phyloP scores from a whole-genome alignment of 1,139 yeast species.

The Lodderomyces margitis region DNA sequence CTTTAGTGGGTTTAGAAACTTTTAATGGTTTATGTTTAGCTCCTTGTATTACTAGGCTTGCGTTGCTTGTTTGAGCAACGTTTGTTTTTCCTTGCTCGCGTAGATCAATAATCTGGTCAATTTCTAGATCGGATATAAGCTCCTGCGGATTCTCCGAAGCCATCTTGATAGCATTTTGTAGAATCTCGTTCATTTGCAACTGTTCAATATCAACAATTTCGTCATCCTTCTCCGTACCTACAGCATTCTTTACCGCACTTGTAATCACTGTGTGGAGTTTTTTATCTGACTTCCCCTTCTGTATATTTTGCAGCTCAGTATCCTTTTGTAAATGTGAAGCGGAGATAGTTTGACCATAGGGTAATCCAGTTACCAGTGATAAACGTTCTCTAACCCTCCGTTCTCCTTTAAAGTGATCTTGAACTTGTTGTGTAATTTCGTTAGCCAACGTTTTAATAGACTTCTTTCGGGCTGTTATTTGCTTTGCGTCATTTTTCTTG shows the following conservation, averaged over 20 bases:
- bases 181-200: constrained; percentile 60
- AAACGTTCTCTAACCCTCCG: not conserved
- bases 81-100: not conserved
- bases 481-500: not conserved
- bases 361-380: not conserved
- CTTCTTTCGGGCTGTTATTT: not conserved
- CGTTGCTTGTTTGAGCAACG: not conserved
- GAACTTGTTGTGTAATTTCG: constrained; percentile 36
- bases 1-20: not conserved
- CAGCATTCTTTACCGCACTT: constrained; percentile 25
- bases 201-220: constrained; percentile 44
- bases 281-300: not conserved
- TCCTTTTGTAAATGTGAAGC: not conserved
- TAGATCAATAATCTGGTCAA: constrained; percentile 22
- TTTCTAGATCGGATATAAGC: constrained; percentile 49
- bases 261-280: constrained; percentile 26
- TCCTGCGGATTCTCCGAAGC: constrained; percentile 67
- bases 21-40: not conserved
- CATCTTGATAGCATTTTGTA: constrained; percentile 71
- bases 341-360: not conserved
- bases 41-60: not conserved
- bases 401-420: constrained; percentile 24
- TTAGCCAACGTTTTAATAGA: constrained; percentile 26
- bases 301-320: not conserved
- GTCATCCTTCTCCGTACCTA: constrained; percentile 12